Percentiles rank a stretch among this genome's conserved stretches.
These are phyloP conservation scores for Patellifolia procumbens DNA, from an alignment of 179 eudicot genomes.

Conservation along the genomic window DNA sequence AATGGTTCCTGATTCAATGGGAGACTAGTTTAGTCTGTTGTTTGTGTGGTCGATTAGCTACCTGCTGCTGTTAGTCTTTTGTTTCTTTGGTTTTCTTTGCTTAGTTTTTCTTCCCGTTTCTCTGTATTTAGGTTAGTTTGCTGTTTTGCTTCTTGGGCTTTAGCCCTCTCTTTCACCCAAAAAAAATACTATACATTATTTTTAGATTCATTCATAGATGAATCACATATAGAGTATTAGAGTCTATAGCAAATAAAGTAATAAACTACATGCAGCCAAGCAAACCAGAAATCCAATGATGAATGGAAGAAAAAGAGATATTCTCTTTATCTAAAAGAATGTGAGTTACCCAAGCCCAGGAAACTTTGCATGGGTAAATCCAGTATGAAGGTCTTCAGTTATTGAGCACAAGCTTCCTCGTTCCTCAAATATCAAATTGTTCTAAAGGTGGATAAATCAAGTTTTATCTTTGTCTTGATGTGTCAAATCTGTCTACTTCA, in stretches of 20 bases:
- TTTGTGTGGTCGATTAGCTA: too few species aligned
- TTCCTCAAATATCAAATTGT: not conserved
- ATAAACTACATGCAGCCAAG: not conserved
- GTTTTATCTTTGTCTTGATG: not conserved
- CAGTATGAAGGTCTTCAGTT: not conserved
- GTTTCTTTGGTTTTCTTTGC: too few species aligned
- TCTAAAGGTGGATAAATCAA: not conserved
- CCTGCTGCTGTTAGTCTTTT: too few species aligned
- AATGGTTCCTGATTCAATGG: too few species aligned
- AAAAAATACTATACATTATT: too few species aligned
- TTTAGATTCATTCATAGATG: too few species aligned
- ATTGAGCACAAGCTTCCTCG: not conserved
- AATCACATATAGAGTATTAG: too few species aligned
- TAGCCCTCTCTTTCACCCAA: too few species aligned
- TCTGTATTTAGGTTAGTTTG: too few species aligned
- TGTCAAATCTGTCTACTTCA: not conserved
- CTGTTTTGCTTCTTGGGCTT: not conserved
- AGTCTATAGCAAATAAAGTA: not conserved
- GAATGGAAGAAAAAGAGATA: not conserved
- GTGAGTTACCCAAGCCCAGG: not conserved
- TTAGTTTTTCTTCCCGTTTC: too few species aligned
- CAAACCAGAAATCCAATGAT: not conserved
- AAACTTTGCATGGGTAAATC: not conserved
- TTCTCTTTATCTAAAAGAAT: not conserved
- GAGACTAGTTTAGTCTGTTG: too few species aligned